Conservation (phyloP, 1,284 basidiomycete species). For the Singerocomus rubriflavus region DNA sequence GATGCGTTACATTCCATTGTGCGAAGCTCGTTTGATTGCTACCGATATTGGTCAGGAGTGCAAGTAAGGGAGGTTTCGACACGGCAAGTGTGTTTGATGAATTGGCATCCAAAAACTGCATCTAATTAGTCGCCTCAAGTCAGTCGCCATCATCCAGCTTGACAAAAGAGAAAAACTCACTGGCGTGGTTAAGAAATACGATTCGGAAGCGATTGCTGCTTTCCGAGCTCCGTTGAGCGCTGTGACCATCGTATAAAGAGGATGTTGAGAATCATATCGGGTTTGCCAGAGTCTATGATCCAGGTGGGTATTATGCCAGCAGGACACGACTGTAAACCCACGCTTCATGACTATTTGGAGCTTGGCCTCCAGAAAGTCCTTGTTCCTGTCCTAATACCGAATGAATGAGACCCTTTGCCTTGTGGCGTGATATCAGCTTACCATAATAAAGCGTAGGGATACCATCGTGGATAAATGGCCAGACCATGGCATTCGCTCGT, state of each 20-base stretch:
- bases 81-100: constrained; percentile 50
- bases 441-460: constrained; percentile 74
- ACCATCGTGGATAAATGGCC: constrained; percentile 54
- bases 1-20: constrained; percentile 47
- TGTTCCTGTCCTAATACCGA: constrained; percentile 51
- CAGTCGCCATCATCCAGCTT: too few relatives aligned
- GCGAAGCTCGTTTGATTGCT: constrained; percentile 30
- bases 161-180: constrained; percentile 33
- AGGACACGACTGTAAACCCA: constrained; percentile 7
- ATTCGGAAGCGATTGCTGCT: constrained; percentile 45
- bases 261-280: constrained; percentile 47
- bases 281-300: constrained; percentile 54
- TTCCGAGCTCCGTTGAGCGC: constrained; percentile 62
- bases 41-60: constrained; percentile 66
- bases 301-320: constrained; percentile 1
- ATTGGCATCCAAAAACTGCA: constrained; percentile 44
- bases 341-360: constrained; percentile 65
- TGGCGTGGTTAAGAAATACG: constrained; percentile 50
- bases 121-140: constrained; percentile 30
- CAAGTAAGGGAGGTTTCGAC: constrained; percentile 63
- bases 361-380: constrained; percentile 49
- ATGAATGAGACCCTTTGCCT: background rate
- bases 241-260: constrained; percentile 50
- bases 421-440: background rate
- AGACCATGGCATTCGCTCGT: constrained; percentile 46